Conservation (phyloP, 306 rosid genomes). For the Vigna angularis region DNA sequence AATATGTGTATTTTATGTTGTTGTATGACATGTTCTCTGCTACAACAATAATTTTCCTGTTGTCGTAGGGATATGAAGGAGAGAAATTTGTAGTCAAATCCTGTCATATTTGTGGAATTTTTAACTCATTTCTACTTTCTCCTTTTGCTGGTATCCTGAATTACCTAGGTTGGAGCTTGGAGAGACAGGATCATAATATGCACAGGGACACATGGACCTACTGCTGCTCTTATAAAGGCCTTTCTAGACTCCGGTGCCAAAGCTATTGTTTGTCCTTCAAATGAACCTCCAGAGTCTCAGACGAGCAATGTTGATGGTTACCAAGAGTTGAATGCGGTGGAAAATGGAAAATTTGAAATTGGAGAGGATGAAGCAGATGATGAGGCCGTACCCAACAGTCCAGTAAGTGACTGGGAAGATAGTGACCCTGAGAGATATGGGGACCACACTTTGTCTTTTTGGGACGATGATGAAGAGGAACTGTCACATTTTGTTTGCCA, state of each 20-base stretch:
- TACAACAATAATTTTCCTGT: conserved; percentile 5
- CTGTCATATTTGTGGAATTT: conserved; percentile 24
- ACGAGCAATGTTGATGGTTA: conserved; percentile 58
- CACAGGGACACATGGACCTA: conserved; percentile 87
- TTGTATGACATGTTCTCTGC: conserved; percentile 26
- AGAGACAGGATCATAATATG: conserved; percentile 92
- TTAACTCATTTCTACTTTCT: conserved; percentile 31
- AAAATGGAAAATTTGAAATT: conserved; percentile 88
- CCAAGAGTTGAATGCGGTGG: conserved; percentile 62
- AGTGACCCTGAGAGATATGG: conserved; percentile 74
- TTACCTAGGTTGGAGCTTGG: conserved; percentile 95
- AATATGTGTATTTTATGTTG: conserved; percentile 8
- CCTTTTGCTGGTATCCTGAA: conserved; percentile 43
- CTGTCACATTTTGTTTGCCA: conserved; percentile 81
- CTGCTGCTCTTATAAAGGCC: conserved; percentile 76
- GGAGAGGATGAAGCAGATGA: conserved; percentile 95
- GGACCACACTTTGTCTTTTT: conserved; percentile 47
- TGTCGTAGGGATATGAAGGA: conserved; percentile 7
- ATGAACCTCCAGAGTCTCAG: conserved; percentile 78
- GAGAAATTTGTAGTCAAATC: conserved; percentile 17
- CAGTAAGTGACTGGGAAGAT: conserved; percentile 97
- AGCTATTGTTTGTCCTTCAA: conserved; percentile 86
- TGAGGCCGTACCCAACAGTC: conserved; percentile 68
- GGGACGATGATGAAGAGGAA: conserved; percentile 87
- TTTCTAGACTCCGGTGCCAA: conserved; percentile 87